Base-by-base conservation (phyloP, 495 filamentous ascomycete species). In the Pyrenula aspistea region DNA sequence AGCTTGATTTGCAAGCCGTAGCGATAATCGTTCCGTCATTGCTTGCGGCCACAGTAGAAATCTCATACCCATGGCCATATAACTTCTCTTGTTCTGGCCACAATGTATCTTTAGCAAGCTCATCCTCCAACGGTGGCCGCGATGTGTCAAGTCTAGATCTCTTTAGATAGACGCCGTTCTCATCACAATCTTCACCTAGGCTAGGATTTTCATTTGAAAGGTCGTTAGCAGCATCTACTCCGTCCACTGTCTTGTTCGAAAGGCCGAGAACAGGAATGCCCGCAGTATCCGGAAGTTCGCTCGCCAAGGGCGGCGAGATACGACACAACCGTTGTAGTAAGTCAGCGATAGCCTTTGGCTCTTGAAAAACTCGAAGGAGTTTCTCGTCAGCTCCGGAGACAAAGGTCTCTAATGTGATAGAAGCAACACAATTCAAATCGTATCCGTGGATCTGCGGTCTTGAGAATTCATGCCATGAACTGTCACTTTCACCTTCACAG, bases 341-440 rank as follows among this genome's bases (percentile, higher is more conserved):
- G 49, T 77, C 72, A 0, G 89, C 94, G 53, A 94, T 86, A 24
- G 82, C 85, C 66, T 82, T 86, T 4, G 93, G 93, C 73, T 95
- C 84, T 55, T 91, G 85, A 67, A 99, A 99, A 15, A 97, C 92
- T 15, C 93, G 84, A 60, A 97, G 77, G 24, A 97, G 82, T 70
- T 99, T 99, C 73, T 99, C 93, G 62, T 99, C 94, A 36, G 93
- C 93, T n/a, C 93, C 93, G 49, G 90, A 92, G 23, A 99, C 83
- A 63, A 97, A 97, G 53, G 81, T 83, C 12, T 81, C 72, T 23
- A 75, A 66, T 2, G 82, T 81, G 22, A 96, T 66, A 2, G 85
- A 79, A 63, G 87, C 86, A 60, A 96, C 82, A 67, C 92, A 96
- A 73, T 97, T 99, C 59, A 99, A 77, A 66, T 96, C 93, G 65